Base-by-base conservation (phyloP, 2,329 filamentous ascomycete species). In the Thielaviopsis musarum region DNA sequence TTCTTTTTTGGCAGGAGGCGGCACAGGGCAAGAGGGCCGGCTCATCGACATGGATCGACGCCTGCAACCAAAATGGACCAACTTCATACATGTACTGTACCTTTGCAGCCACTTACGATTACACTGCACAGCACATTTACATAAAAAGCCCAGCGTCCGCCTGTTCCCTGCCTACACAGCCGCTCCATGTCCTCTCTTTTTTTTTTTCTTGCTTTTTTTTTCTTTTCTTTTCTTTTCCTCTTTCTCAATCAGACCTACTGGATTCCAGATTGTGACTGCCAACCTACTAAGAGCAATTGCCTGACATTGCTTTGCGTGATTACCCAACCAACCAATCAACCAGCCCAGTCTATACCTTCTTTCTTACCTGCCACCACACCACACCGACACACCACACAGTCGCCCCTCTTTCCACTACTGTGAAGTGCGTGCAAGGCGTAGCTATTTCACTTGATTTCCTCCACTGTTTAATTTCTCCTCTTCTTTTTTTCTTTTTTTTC, bases 41-140 rank as follows among this genome's bases (percentile, higher is more conserved):
- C 45, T 49, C 22, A 41, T 26, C 54, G n/a, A 49, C 49, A 38
- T 17, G 41, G 34, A 48, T 48, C 54, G 45, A 48, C 38, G 4
- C 30, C 34, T 38, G 24, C 54, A 26, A 49, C 30, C 38, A 56
- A 26, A 38, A 17, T 45, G 54, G 57, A 22, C 57, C 19, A 45
- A 28, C 34, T 49, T 21, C 45, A 21, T 45, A 62, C 64, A 75
- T 75, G 72, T 71, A 72, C 59, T 49, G 38, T n/a, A n/a, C 15
- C 2, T 5, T 45, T 45, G 38, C 38, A 49, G 17, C 24, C 24
- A 26, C 24, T 26, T 26, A 26, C 24, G 9, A 4, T 41, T 49
- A 12, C n/a, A 48, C 19, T 48, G 17, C 45, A 45, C 17, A n/a
- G 15, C 13, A 45, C 38, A 45, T n/a, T 17, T 49, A 21, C n/a